Percentiles rank a stretch among this genome's conserved stretches.
Evolutionary conservation across 768 basidiomycete genomes (phyloP).

Genomic region (Pleurotus platypus): DNA sequence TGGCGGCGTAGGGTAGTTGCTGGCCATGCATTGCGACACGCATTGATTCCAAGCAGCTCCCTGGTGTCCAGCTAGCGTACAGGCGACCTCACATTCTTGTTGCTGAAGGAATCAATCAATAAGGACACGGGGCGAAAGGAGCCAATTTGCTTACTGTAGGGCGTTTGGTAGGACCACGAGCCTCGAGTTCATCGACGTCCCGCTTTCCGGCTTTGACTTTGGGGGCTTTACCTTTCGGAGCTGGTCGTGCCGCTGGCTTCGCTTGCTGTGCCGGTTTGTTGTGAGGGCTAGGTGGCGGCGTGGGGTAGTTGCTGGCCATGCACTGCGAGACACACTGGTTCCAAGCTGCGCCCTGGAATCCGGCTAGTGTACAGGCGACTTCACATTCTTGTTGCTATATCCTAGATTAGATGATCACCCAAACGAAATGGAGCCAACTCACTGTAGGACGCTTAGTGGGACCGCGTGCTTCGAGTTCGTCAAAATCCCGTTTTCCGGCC

Average conservation of each 20-base stretch:
- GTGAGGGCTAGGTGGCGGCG: not conserved
- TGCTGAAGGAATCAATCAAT: not conserved
- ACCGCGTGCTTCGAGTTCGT: no score
- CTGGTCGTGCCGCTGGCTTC: no score
- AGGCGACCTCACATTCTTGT: constrained; percentile 7
- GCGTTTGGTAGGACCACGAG: not conserved
- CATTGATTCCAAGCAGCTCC: not conserved
- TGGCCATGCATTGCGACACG: not conserved
- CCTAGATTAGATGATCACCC: no score
- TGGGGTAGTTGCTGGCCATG: constrained; percentile 4
- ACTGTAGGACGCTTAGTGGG: no score
- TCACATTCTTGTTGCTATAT: not conserved
- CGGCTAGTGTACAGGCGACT: not conserved
- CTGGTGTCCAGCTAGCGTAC: not conserved
- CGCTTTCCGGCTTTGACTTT: no score
- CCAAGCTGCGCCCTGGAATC: not conserved
- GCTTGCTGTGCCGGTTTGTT: not conserved
- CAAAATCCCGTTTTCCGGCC: no score
- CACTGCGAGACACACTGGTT: not conserved
- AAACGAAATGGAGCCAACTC: no score
- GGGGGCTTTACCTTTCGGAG: not conserved
- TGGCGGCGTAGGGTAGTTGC: constrained; percentile 1
- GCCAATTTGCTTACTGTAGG: not conserved
- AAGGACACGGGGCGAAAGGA: not conserved
- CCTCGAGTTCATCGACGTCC: not conserved